phyloP scores from a whole-genome alignment of 2,329 filamentous ascomycete genomes.

The Zarea fungicola region DNA sequence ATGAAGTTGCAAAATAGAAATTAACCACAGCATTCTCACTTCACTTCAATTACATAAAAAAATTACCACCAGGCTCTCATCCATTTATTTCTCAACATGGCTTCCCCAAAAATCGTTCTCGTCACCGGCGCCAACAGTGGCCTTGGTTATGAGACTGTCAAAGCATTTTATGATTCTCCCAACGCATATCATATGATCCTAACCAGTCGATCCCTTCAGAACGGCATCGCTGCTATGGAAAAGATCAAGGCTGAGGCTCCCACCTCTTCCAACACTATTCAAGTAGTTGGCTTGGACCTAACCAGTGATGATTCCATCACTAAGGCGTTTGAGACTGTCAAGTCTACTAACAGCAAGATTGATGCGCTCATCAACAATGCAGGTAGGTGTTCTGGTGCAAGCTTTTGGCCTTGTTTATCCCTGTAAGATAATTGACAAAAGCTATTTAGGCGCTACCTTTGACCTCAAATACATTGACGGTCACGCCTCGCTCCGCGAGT shows the following conservation, averaged over 20 bases:
- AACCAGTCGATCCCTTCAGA: conserved; percentile 44
- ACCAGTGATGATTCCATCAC: conserved; percentile 28
- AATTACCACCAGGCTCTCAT: not conserved
- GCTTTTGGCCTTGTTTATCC: too few relatives aligned
- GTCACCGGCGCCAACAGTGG: conserved; percentile 4
- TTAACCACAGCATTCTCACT: not conserved
- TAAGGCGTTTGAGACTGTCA: conserved; percentile 22
- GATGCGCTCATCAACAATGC: conserved; percentile 32
- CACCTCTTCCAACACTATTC: conserved; percentile 33
- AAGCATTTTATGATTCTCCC: not conserved
- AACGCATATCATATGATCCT: conserved; percentile 46
- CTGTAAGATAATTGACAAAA: not conserved
- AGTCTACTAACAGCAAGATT: conserved; percentile 22
- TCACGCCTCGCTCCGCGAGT: conserved; percentile 29
- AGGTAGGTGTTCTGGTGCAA: conserved; percentile 22
- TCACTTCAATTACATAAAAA: not conserved
- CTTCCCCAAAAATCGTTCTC: not conserved
- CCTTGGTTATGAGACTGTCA: conserved; percentile 2
- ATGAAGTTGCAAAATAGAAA: too few relatives aligned
- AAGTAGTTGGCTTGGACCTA: conserved; percentile 28
- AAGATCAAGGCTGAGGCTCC: conserved; percentile 35
- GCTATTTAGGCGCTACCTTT: conserved; percentile 30
- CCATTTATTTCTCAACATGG: not conserved
- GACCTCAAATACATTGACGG: conserved; percentile 27
- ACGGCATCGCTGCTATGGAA: conserved; percentile 41